Conservation (phyloP, 2,329 filamentous ascomycete species). For the Sporothrix pseudoabietina region DNA sequence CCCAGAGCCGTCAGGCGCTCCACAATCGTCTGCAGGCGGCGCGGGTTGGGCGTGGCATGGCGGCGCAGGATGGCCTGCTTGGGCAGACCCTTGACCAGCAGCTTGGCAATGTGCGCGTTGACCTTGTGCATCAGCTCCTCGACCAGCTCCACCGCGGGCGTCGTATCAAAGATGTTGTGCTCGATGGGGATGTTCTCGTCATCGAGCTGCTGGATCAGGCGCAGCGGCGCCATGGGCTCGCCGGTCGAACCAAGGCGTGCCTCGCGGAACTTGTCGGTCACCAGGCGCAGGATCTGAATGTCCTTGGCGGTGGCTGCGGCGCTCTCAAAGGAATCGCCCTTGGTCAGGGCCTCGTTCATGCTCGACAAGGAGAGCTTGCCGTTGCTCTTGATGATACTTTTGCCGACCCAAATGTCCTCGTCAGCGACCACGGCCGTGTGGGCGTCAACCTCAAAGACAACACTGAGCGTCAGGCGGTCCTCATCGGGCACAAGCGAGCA, state of each 20-base stretch:
- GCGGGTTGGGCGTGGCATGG: slow-evolving; percentile 80
- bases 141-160: slow-evolving; percentile 84
- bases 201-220: slow-evolving; percentile 89
- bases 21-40: slow-evolving; percentile 85
- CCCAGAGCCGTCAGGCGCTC: slow-evolving; percentile 92
- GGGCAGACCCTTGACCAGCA: slow-evolving; percentile 74
- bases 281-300: slow-evolving; percentile 75
- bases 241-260: slow-evolving; percentile 78
- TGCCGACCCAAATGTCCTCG: slow-evolving; percentile 90
- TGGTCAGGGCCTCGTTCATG: slow-evolving; percentile 78
- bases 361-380: slow-evolving; percentile 84
- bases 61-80: slow-evolving; percentile 92
- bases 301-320: slow-evolving; percentile 70
- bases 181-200: slow-evolving; percentile 98
- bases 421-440: slow-evolving; percentile 77
- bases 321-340: slow-evolving; percentile 63
- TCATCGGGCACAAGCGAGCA: slow-evolving; percentile 86
- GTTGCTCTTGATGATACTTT: slow-evolving; percentile 87
- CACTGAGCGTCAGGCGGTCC: slow-evolving; percentile 86
- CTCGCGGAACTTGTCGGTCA: slow-evolving; percentile 90
- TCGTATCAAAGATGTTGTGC: slow-evolving; percentile 93
- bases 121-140: slow-evolving; percentile 95
- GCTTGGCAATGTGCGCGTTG: slow-evolving; percentile 86
- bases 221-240: slow-evolving; percentile 79
- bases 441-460: slow-evolving; percentile 88